Evolutionary conservation across 1,284 basidiomycete species (phyloP), one percentile per base, ranked within the genome.

Genomic region (Grifola frondosa): DNA sequence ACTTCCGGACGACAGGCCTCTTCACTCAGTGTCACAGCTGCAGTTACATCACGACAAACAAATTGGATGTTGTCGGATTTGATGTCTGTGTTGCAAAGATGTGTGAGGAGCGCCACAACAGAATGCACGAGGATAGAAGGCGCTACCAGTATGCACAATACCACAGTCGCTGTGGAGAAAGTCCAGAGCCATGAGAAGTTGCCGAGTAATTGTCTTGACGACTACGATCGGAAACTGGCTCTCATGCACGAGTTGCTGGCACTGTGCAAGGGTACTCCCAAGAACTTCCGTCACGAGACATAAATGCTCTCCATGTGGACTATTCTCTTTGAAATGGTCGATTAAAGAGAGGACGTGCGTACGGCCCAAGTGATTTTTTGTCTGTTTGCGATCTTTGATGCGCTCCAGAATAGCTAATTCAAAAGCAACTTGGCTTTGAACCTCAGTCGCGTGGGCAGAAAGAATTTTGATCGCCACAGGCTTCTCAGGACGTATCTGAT

Each of bases 361-460:
- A n/a, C n/a, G 35, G 22, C 35, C 21, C 35, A 12, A 37, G 22
- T 24, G 35, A 24, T 8, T 30, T 30, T 13, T 30, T 30, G n/a
- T 5, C 16, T n/a, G 29, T 30, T 30, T 16, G n/a, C 29, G 3
- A n/a, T n/a, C n/a, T n/a, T n/a, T n/a, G n/a, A n/a, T n/a, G n/a
- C n/a, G n/a, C n/a, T n/a, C n/a, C n/a, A n/a, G n/a, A n/a, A n/a
- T n/a, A n/a, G n/a, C n/a, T n/a, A n/a, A n/a, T n/a, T n/a, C 72
- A 94, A 94, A 71, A 88, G 85, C 53, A 91, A 94, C 51, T 84
- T 87, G 16, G 84, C 87, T 5, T 84, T 87, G 35, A 84, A 84
- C 10, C 65, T 87, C 16, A 81, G 81, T 23, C 60, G 69, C 12
- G 67, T 80, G 9, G 91, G 91, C 21, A 81, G 91, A n/a, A n/a